Percentiles rank a stretch among this genome's conserved stretches.
phyloP scores from a whole-genome alignment of 202 grass and related monocot species.

The Sporobolus alterniflorus region DNA sequence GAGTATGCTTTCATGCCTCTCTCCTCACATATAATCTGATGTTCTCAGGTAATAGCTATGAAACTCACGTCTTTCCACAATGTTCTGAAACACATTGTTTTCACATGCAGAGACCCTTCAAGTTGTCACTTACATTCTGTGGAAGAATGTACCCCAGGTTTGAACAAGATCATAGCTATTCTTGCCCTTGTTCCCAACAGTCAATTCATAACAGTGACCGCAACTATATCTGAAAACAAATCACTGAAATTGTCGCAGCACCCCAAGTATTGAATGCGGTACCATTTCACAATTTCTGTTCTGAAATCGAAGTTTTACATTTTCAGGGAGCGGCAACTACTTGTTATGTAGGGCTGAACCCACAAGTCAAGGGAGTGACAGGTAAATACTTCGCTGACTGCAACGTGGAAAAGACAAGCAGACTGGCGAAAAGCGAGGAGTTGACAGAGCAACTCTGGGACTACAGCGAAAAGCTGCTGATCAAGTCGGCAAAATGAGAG shows the following conservation, averaged over 20 bases:
- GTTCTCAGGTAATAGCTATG: slow-evolving; percentile 3
- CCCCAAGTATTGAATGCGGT: background rate
- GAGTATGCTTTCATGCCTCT: slow-evolving; percentile 57
- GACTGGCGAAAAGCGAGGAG: slow-evolving; percentile 18
- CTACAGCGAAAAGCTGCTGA: slow-evolving; percentile 80
- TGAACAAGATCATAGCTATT: slow-evolving; percentile 21
- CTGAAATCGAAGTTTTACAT: background rate
- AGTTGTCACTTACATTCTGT: slow-evolving; percentile 74
- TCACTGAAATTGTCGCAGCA: background rate
- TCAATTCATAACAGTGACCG: background rate
- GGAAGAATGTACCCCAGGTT: slow-evolving; percentile 97
- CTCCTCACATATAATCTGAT: background rate
- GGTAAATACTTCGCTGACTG: slow-evolving; percentile 91
- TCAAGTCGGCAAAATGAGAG: slow-evolving; percentile 60
- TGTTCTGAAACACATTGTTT: slow-evolving; percentile 22
- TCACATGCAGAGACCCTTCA: slow-evolving; percentile 59
- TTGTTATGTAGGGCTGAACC: slow-evolving; percentile 70
- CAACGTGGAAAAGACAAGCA: slow-evolving; percentile 73
- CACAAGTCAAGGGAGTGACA: slow-evolving; percentile 66
- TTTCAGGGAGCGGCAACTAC: slow-evolving; percentile 92
- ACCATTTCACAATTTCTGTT: background rate
- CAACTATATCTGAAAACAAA: background rate
- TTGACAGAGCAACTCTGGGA: slow-evolving; percentile 71
- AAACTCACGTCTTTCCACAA: background rate
- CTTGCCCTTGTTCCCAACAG: background rate